phyloP scores from a whole-genome alignment of 1,139 yeast genomes.

The Debaryomyces robertsiae region DNA sequence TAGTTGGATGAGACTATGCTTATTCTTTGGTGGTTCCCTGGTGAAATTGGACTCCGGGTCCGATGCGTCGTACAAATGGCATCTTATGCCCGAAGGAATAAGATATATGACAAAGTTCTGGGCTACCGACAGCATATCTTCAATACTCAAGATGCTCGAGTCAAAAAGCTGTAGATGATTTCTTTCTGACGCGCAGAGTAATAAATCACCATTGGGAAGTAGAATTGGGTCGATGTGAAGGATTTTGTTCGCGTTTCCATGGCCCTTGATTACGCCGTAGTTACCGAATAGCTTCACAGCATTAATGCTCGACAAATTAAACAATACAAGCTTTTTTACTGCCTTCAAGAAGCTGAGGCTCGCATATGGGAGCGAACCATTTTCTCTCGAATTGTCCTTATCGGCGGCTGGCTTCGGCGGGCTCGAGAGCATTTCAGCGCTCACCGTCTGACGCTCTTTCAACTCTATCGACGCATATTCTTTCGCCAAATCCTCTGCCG shows the following conservation, averaged over 20 bases:
- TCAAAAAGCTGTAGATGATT: constrained; percentile 34
- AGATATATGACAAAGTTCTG: constrained; percentile 56
- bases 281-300: constrained; percentile 57
- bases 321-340: constrained; percentile 55
- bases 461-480: constrained; percentile 38
- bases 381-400: constrained; percentile 19
- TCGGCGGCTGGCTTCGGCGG: constrained; percentile 24
- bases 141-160: constrained; percentile 23
- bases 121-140: constrained; percentile 18
- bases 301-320: constrained; percentile 44
- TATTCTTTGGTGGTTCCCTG: constrained; percentile 52
- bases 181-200: constrained; percentile 32
- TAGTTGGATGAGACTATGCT: constrained; percentile 48
- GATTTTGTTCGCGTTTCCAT: constrained; percentile 24
- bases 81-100: constrained; percentile 76
- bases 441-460: constrained; percentile 32
- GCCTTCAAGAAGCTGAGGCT: constrained; percentile 63
- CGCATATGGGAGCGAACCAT: constrained; percentile 43
- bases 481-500: constrained; percentile 28
- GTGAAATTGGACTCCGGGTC: constrained; percentile 46
- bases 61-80: constrained; percentile 54
- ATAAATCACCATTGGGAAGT: constrained; percentile 53
- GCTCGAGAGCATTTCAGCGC: constrained; percentile 29
- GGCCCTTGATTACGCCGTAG: constrained; percentile 38
- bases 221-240: constrained; percentile 60